Evolutionary conservation across 176 grass and related monocot species (phyloP).

Genomic region (Triticum dicoccoides): DNA sequence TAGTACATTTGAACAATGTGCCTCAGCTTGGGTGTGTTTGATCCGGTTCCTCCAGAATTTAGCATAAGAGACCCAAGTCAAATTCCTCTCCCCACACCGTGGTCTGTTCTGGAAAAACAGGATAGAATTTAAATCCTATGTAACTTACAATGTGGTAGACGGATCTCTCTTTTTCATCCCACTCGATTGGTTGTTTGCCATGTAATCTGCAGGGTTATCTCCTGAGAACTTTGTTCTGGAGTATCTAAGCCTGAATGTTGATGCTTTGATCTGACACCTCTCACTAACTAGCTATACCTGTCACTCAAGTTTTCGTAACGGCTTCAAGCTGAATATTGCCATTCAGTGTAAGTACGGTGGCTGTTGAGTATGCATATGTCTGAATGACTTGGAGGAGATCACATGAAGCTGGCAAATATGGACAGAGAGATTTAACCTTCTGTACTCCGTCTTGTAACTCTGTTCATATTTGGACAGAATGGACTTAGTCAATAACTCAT

Average conservation of each 20-base stretch:
- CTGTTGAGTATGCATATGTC: background rate
- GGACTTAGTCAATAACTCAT: background rate
- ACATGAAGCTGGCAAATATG: background rate
- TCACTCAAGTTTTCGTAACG: background rate
- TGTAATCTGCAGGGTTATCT: background rate
- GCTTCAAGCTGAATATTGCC: background rate
- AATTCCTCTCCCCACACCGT: background rate
- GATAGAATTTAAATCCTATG: conserved; percentile 3
- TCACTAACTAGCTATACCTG: background rate
- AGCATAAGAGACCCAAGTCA: background rate
- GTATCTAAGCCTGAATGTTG: conserved; percentile 27
- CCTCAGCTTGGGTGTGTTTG: background rate
- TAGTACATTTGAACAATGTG: background rate
- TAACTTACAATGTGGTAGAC: background rate
- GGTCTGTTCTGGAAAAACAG: background rate
- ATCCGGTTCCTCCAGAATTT: background rate
- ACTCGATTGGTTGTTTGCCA: background rate
- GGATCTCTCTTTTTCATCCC: background rate
- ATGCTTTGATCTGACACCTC: background rate
- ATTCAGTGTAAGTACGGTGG: background rate
- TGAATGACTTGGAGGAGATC: background rate
- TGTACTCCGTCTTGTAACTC: background rate
- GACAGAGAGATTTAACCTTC: background rate
- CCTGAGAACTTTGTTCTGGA: conserved; percentile 4
- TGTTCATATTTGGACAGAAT: background rate